phyloP scores from a whole-genome alignment of 2,329 filamentous ascomycete genomes.

The Cladobotryum mycophilum region DNA sequence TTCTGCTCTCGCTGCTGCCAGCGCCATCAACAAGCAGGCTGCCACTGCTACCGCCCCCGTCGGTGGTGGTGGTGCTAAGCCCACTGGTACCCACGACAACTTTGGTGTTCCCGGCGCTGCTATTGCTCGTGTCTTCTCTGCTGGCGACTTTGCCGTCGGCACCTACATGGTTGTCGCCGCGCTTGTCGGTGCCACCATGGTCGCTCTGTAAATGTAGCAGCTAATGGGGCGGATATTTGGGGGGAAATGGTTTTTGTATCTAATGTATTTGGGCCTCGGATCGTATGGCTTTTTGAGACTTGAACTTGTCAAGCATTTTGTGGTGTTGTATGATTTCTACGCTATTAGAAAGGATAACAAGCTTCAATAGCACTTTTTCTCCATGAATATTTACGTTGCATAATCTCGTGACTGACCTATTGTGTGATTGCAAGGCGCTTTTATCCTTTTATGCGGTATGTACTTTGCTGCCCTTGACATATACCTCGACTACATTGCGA shows the following conservation, averaged over 20 bases:
- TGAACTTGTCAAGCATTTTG: neutral
- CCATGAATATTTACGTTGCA: neutral
- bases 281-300: neutral
- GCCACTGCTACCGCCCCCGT: constrained; percentile 39
- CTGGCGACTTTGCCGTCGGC: constrained; percentile 44
- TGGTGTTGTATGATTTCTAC: neutral
- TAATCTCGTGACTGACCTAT: too few species aligned
- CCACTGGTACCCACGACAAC: constrained; percentile 24
- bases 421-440: too few species aligned
- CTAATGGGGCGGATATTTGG: neutral
- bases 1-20: constrained; percentile 55
- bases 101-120: constrained; percentile 32
- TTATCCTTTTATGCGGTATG: constrained; percentile 1
- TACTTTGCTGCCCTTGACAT: constrained; percentile 39
- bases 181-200: constrained; percentile 46
- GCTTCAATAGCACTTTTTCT: neutral
- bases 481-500: constrained; percentile 52
- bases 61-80: constrained; percentile 20
- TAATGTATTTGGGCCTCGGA: neutral
- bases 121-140: constrained; percentile 33
- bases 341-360: neutral
- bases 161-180: constrained; percentile 48
- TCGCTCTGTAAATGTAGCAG: constrained; percentile 39
- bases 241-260: neutral
- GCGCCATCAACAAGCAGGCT: constrained; percentile 44